A percentile compares a stretch with the other conserved stretches of the same genome.
Evolutionary conservation across 805 yeast genomes (phyloP).

Genomic region (Cyberlindnera lachancei): DNA sequence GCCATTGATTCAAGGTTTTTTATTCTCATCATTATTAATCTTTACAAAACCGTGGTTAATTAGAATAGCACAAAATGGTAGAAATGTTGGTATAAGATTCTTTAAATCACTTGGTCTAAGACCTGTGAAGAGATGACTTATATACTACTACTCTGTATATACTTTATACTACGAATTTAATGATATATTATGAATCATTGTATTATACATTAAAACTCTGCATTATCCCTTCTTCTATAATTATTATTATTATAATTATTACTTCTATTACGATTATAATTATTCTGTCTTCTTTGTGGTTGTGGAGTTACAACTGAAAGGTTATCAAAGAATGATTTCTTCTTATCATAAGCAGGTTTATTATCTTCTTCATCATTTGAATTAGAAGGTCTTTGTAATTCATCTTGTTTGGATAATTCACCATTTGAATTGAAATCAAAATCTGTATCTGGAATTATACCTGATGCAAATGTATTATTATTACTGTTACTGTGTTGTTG

Average conservation of each 20-base stretch:
- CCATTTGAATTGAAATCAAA: slow-evolving; percentile 48
- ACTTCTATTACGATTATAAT: slow-evolving; percentile 11
- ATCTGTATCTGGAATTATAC: slow-evolving; percentile 44
- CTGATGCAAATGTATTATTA: slow-evolving; percentile 11
- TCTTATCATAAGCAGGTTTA: slow-evolving; percentile 56
- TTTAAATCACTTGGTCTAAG: slow-evolving; percentile 10
- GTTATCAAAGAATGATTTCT: slow-evolving; percentile 82
- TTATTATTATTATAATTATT: slow-evolving; percentile 6
- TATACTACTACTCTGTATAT: no score
- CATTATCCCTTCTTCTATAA: background rate
- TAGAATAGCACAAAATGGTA: slow-evolving; percentile 19
- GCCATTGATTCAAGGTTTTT: slow-evolving; percentile 47
- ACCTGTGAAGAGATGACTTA: background rate
- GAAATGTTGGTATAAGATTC: slow-evolving; percentile 17
- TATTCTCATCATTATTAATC: slow-evolving; percentile 36
- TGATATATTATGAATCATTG: no score
- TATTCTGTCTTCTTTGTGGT: slow-evolving; percentile 19
- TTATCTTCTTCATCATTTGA: slow-evolving; percentile 7
- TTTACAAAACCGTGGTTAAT: slow-evolving; percentile 30
- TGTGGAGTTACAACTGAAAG: slow-evolving; percentile 66
- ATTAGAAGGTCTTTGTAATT: slow-evolving; percentile 7
- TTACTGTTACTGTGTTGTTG: no score
- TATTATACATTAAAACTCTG: background rate
- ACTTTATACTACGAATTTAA: no score
- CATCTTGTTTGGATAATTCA: background rate